Percentiles rank a stretch among this genome's conserved stretches.
Evolutionary conservation across 345 rosid species (phyloP).

Genomic region (Pistacia atlantica): DNA sequence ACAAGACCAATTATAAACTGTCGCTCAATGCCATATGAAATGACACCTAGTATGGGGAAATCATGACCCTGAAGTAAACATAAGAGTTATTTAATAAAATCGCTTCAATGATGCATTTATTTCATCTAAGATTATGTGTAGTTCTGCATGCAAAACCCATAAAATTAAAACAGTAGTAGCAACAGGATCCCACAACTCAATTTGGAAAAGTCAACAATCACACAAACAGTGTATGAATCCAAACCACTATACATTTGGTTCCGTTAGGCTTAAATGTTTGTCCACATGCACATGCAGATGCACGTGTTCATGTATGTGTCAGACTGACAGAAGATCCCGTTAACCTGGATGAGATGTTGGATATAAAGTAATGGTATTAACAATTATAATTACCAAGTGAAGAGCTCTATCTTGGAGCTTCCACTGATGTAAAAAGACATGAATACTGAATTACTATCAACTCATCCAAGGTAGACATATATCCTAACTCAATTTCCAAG

Average conservation of each 20-base stretch:
- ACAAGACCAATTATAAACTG: not conserved
- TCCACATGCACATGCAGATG: not conserved
- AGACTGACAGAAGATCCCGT: not conserved
- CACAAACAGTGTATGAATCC: not conserved
- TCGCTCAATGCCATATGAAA: slow-evolving; percentile 11
- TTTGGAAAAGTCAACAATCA: not conserved
- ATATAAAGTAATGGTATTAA: too few relatives aligned
- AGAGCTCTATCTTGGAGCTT: not conserved
- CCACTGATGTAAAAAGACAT: not conserved
- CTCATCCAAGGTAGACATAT: not conserved
- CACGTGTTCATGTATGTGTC: too few relatives aligned
- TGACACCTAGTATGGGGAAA: not conserved
- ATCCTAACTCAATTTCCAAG: not conserved
- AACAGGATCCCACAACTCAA: not conserved
- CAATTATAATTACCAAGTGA: not conserved
- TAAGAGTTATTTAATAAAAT: not conserved
- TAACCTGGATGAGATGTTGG: not conserved
- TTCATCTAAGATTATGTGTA: not conserved
- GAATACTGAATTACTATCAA: not conserved
- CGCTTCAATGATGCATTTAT: not conserved
- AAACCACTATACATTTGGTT: not conserved
- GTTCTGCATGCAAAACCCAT: not conserved
- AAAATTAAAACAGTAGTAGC: not conserved
- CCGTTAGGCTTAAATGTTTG: not conserved
- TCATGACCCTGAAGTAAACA: slow-evolving; percentile 1